Evolutionary conservation across 768 basidiomycete genomes (phyloP), one percentile per base, ranked within the genome.

Genomic region (Boletus tomentosulus): DNA sequence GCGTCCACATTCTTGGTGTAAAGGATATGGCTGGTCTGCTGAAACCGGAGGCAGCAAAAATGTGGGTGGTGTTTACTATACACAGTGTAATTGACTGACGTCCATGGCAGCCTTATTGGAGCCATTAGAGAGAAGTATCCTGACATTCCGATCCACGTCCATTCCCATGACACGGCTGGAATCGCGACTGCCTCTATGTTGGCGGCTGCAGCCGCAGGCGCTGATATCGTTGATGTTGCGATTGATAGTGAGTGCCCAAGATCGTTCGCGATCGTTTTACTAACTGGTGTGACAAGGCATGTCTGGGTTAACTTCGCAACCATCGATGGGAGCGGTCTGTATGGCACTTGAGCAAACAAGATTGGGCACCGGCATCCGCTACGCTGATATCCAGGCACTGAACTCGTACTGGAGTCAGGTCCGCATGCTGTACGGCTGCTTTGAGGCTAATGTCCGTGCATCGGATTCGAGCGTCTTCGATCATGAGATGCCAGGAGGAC

Each of bases 21-120:
- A 99, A 99, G 77, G 97, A 99, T 67, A 98, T 99, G 95, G 93
- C 96, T 56, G 96, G 96, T 65, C 73, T 99, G 41, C 78, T 99
- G 61, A 98, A 98, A 72, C 97, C 97, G 22, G 81, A 92, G 66
- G 88, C 97, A 43, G 97, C 96, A 12, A 96, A 77, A 59, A 67
- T 95, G 92, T 96, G 63, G 58, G 86, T 75, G 27, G 35, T 31
- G 27, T 24, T 49, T 28, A n/a, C 28, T 37, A 46, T 51, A 9
- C 44, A 31, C 27, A 25, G 43, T 27, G 28, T 53, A 25, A 25
- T 52, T 53, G 25, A 58, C 45, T 30, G 22, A 46, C 45, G 56
- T 45, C 2, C 33, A 54, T 57, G 19, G 2, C 53, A 94, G 92
- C 44, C 86, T 99, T 59, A 86, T 99, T 66, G 87, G 92, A 60